phyloP scores from a whole-genome alignment of 257 asterid species.

The Penstemon barbatus region DNA sequence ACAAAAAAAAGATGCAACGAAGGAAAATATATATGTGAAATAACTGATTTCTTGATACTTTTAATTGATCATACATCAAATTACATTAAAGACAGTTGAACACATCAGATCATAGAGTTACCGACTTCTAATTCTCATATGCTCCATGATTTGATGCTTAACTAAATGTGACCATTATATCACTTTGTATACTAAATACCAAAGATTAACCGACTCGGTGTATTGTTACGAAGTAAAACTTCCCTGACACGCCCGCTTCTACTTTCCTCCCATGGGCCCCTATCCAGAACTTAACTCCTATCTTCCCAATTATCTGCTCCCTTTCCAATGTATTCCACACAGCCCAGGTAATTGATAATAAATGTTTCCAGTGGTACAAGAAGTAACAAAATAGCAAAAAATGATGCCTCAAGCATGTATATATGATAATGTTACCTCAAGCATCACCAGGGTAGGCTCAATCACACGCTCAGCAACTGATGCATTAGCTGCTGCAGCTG shows the following conservation, averaged over 20 bases:
- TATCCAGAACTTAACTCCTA: neutral
- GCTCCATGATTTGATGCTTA: neutral
- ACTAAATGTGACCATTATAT: neutral
- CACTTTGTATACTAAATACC: neutral
- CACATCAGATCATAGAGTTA: neutral
- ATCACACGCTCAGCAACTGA: slow-evolving; percentile 86
- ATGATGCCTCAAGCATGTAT: neutral
- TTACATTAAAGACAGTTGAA: neutral
- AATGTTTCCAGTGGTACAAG: neutral
- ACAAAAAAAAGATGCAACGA: neutral
- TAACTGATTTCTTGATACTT: neutral
- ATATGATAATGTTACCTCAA: slow-evolving; percentile 65
- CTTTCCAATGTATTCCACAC: neutral
- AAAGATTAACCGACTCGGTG: neutral
- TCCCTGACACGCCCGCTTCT: slow-evolving; percentile 6
- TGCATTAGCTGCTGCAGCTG: slow-evolving; percentile 71
- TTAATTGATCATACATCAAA: neutral
- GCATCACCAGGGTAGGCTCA: slow-evolving; percentile 97
- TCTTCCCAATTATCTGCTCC: neutral
- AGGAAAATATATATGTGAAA: neutral
- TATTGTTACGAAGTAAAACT: neutral
- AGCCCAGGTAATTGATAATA: neutral
- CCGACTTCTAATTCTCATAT: neutral
- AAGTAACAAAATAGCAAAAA: slow-evolving; percentile 6
- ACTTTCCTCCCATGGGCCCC: slow-evolving; percentile 15